Evolutionary conservation across 345 rosid genomes (phyloP), one percentile per base, ranked within the genome.

Genomic region (Heritiera fomes): DNA sequence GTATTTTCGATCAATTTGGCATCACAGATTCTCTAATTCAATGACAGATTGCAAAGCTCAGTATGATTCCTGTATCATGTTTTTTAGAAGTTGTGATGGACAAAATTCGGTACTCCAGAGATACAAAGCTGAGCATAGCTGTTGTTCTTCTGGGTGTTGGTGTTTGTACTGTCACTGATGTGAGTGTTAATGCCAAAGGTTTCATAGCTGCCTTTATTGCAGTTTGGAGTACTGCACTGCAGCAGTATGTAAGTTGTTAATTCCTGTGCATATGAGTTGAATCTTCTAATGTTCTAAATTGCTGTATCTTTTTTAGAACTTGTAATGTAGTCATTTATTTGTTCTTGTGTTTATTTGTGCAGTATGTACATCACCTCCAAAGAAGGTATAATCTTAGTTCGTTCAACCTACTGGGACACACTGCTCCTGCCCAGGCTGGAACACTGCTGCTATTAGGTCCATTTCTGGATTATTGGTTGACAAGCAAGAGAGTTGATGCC

Each of bases 341-440:
- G 9, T 40, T 56, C 4, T n/a, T 3, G 60, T 62, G 68, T 17
- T 82, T 60, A 63, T 71, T 23, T 83, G 13, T 87, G 92, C 95
- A 95, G 99, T 92, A 94, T 82, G 99, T 95, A 76, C 99, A 95
- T 86, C 89, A 82, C 83, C 98, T 95, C 84, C 98, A 94, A 77
- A 80, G 95, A 52, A 92, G 89, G 82, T 94, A 95, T 78, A 87
- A 93, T 3, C 90, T 95, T 3, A 91, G 91, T 85, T 95, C 99
- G 62, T 93, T 93, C 88, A 95, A 91, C 85, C 87, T 95, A 66
- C 81, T 95, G 88, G 99, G 99, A 70, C 99, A 95, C 84, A 95
- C 99, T 23, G 98, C 99, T 78, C 99, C 99, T 71, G 97, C 94
- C 67, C 99, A 95, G 83, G 98, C 98, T 72, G 98, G 87, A 78